These are phyloP conservation scores for Termitomyces sp. DNA, from an alignment of 768 basidiomycete genomes.

Conservation along the genomic window DNA sequence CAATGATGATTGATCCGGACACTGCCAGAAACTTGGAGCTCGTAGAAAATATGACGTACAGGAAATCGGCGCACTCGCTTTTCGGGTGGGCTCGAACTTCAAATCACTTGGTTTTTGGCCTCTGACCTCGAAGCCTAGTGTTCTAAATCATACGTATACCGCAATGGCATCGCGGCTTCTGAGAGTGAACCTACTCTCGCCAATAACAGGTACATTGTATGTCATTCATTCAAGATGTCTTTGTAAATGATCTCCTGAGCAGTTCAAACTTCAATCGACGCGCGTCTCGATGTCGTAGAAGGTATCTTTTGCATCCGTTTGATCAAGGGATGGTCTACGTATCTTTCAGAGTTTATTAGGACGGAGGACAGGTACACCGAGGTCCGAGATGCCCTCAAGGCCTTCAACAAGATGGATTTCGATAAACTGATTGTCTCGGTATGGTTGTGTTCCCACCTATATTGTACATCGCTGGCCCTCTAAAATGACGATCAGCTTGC, in stretches of 20 bases:
- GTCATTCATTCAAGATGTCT: too few relatives aligned
- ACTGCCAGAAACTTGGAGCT: conserved; percentile 88
- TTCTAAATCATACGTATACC: conserved; percentile 80
- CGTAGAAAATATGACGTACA: conserved; percentile 67
- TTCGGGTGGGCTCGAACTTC: conserved; percentile 57
- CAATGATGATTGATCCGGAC: conserved; percentile 92
- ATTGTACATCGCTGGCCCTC: not conserved
- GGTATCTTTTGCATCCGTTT: conserved; percentile 36
- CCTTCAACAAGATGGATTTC: conserved; percentile 78
- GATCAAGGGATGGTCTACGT: conserved; percentile 3
- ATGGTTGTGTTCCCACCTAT: conserved; percentile 13
- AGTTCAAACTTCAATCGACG: conserved; percentile 68
- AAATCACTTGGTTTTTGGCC: not conserved
- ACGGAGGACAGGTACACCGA: conserved; percentile 72
- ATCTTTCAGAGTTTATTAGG: conserved; percentile 62
- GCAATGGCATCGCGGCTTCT: conserved; percentile 87
- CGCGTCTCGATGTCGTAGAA: conserved; percentile 84
- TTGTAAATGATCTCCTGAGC: conserved; percentile 1
- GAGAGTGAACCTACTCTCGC: conserved; percentile 78
- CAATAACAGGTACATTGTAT: conserved; percentile 56
- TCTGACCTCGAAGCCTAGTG: conserved; percentile 25
- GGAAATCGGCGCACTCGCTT: conserved; percentile 70
- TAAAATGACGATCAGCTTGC: conserved; percentile 48
- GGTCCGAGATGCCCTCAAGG: conserved; percentile 64
- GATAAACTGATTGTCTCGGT: conserved; percentile 82